Evolutionary conservation across 2,329 filamentous ascomycete species (phyloP).

Genomic region (Acephala macrosclerotiorum): DNA sequence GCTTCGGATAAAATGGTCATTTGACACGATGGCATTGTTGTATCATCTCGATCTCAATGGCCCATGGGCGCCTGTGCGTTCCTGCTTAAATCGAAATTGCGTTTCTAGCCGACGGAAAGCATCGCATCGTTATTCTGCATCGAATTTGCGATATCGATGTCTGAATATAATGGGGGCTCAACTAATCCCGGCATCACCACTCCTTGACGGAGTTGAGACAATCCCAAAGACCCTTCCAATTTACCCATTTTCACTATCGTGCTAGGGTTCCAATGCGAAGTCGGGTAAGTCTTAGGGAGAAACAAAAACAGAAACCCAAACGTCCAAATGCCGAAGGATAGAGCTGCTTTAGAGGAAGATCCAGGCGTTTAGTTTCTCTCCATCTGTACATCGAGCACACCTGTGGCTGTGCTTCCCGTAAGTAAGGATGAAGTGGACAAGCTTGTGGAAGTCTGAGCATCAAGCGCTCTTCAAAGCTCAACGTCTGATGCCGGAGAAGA

Average conservation of each 20-base stretch:
- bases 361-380: neutral
- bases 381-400: neutral
- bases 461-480: constrained; percentile 6
- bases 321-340: constrained; percentile 3
- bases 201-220: constrained; percentile 6
- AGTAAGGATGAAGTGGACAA: constrained; percentile 1
- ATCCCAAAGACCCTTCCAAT: constrained; percentile 22
- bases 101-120: constrained; percentile 6
- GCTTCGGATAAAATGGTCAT: constrained; percentile 1
- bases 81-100: constrained; percentile 13
- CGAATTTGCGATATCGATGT: constrained; percentile 15
- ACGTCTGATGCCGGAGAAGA: neutral
- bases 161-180: neutral
- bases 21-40: constrained; percentile 5
- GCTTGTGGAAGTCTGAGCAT: constrained; percentile 1
- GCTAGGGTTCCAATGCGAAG: neutral
- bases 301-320: constrained; percentile 6
- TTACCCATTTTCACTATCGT: constrained; percentile 1
- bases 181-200: constrained; percentile 2
- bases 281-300: neutral
- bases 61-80: neutral
- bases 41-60: constrained; percentile 5
- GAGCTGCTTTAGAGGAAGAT: constrained; percentile 9
- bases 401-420: constrained; percentile 19
- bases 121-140: neutral